These are phyloP conservation scores for Colletotrichum graminicola DNA, from an alignment of 2,329 filamentous ascomycete genomes.

Conservation along the genomic window DNA sequence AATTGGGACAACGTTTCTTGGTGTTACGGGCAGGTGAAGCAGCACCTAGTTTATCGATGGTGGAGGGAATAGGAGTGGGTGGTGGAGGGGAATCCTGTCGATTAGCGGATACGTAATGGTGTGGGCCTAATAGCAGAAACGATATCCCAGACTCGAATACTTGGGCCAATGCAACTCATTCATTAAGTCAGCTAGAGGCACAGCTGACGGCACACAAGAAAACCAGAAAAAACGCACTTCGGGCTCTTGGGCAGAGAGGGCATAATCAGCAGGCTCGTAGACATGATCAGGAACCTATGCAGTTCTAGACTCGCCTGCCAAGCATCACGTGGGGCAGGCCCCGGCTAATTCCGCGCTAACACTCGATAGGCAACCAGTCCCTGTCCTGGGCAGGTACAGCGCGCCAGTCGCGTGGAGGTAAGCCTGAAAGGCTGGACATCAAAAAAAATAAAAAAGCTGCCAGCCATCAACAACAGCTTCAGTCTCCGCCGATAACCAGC, in stretches of 20 bases:
- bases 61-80: constrained; percentile 39
- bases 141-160: constrained; percentile 22
- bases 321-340: constrained; percentile 40
- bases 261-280: constrained; percentile 22
- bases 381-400: constrained; percentile 32
- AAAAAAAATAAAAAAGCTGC: constrained; percentile 34
- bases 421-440: constrained; percentile 40
- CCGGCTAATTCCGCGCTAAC: constrained; percentile 34
- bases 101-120: constrained; percentile 42
- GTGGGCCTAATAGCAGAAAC: constrained; percentile 29
- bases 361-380: constrained; percentile 27
- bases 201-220: constrained; percentile 24
- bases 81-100: constrained; percentile 37
- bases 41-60: constrained; percentile 28
- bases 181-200: constrained; percentile 9
- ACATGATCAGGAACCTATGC: constrained; percentile 18
- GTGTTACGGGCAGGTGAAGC: constrained; percentile 13
- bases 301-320: constrained; percentile 27
- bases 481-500: constrained; percentile 7
- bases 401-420: constrained; percentile 41
- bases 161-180: constrained; percentile 5
- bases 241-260: constrained; percentile 22
- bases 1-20: constrained; percentile 18
- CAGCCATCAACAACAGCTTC: constrained; percentile 33
- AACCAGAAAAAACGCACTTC: constrained; percentile 14